phyloP scores from a whole-genome alignment of 176 grass and related monocot genomes.

The Carex scoparia region DNA sequence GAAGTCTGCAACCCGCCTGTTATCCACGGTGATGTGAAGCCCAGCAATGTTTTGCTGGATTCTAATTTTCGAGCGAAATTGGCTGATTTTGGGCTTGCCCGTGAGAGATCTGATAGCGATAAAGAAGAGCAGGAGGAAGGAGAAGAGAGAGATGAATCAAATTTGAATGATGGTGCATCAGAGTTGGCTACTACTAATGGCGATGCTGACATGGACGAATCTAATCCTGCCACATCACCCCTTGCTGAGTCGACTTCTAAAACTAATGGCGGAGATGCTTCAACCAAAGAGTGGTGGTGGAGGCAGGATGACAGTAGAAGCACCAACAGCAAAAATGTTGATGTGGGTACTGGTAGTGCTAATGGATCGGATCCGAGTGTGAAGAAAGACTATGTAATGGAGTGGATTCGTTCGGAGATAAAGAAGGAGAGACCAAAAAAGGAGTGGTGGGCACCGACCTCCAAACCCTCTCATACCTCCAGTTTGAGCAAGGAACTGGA shows the following conservation, averaged over 20 bases:
- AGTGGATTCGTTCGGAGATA: slow-evolving; percentile 96
- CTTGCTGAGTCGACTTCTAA: slow-evolving; percentile 49
- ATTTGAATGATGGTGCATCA: slow-evolving; percentile 49
- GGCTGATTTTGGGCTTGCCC: slow-evolving; percentile 82
- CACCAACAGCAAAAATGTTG: slow-evolving; percentile 39
- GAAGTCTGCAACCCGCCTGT: slow-evolving; percentile 64
- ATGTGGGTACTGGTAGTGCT: slow-evolving; percentile 6
- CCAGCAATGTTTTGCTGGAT: slow-evolving; percentile 93
- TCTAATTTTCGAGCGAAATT: slow-evolving; percentile 57
- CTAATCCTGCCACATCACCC: slow-evolving; percentile 44
- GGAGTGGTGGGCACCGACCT: slow-evolving; percentile 55
- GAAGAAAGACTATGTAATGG: slow-evolving; percentile 94
- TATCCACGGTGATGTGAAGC: slow-evolving; percentile 90
- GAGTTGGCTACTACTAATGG: slow-evolving; percentile 34
- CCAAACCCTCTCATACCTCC: slow-evolving; percentile 27
- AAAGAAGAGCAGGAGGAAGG: slow-evolving; percentile 33
- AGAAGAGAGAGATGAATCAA: slow-evolving; percentile 32
- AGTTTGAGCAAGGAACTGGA: slow-evolving; percentile 45
- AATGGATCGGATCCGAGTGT: slow-evolving; percentile 20
- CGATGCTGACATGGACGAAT: slow-evolving; percentile 42
- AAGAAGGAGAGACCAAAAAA: slow-evolving; percentile 87
- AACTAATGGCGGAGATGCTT: slow-evolving; percentile 52
- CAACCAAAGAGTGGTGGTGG: slow-evolving; percentile 91
- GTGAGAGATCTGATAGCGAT: slow-evolving; percentile 39
- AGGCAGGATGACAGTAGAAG: slow-evolving; percentile 62